Base-by-base conservation (phyloP, 2,329 filamentous ascomycete genomes). In the Colletotrichum simmondsii region DNA sequence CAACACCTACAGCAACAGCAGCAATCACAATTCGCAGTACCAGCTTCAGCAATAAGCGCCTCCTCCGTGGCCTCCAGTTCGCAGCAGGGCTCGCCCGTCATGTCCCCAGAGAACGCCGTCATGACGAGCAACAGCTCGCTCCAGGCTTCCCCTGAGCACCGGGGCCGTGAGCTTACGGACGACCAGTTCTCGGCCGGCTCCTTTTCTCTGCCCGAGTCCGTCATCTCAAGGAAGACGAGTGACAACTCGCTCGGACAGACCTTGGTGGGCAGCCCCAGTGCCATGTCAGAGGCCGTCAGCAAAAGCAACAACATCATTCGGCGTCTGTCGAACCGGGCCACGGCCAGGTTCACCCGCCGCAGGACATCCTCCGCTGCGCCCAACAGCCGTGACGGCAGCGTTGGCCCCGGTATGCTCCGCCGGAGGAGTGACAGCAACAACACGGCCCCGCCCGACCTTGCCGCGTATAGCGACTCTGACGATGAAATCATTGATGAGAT, bases 341-440 rank as follows among this genome's bases (percentile, higher is more conserved):
- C 91, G 59, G 92, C 88, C 49, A 83, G 92, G 87, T 81, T 91
- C 80, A 84, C 83, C 52, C 89, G 92, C 73, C 91, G 95, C 75
- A 90, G 95, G 74, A 92, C 93, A 74, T 97, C 94, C 19, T 95
- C 94, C 3, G 92, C 92, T 1, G 90, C 93, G 57, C 90, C 93
- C 24, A 91, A 92, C 73, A 94, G 93, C 80, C 92, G 95, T 54
- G 95, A 98, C 79, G 92, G 94, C 74, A 98, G 95, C 80, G 92
- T 95, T 30, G 97, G 97, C 0, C 97, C 97, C 2, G 93, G 95
- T 68, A 93, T 98, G 65, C 91, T 97, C 82, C 92, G 96, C 74
- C 90, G 95, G 71, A 92, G 95, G 76, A 98, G 95, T 81, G 95
- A 97, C 81, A 98, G 95, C 85, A 97, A 94, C 82, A 94, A 91